Percentiles rank a stretch among this genome's conserved stretches.
phyloP scores from a whole-genome alignment of 495 filamentous ascomycete species.

The Penicillium antarcticum region DNA sequence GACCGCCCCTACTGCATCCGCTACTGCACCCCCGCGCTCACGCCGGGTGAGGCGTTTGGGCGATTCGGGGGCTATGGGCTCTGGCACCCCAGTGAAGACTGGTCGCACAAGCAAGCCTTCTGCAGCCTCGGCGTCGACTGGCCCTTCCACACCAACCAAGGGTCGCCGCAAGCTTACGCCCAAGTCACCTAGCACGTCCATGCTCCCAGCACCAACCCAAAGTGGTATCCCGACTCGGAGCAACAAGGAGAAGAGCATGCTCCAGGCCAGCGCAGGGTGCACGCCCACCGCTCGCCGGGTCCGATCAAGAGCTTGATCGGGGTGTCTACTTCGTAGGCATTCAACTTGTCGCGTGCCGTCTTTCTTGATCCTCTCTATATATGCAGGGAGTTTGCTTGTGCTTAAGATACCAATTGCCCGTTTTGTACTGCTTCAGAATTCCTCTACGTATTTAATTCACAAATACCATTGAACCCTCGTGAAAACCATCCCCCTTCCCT shows the following conservation, averaged over 20 bases:
- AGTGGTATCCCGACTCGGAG: constrained; percentile 24
- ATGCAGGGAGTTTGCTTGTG: constrained; percentile 7
- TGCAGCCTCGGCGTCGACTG: constrained; percentile 6
- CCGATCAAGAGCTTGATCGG: constrained; percentile 28
- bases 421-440: background rate
- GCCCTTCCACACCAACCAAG: constrained; percentile 26
- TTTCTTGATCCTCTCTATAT: constrained; percentile 1
- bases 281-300: constrained; percentile 41
- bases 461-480: background rate
- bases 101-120: constrained; percentile 20
- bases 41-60: constrained; percentile 37
- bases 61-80: constrained; percentile 18
- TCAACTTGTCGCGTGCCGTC: too few relatives aligned
- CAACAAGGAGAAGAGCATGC: constrained; percentile 21
- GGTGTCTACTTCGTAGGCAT: too few relatives aligned
- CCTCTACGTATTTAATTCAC: background rate
- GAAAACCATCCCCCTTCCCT: background rate
- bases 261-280: constrained; percentile 38
- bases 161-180: constrained; percentile 40
- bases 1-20: constrained; percentile 19
- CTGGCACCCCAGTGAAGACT: constrained; percentile 23
- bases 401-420: constrained; percentile 16
- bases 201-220: constrained; percentile 19
- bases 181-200: constrained; percentile 30
- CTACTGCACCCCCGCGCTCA: constrained; percentile 31